Conservation (phyloP, 2,329 filamentous ascomycete species). For the Neurospora sp. region DNA sequence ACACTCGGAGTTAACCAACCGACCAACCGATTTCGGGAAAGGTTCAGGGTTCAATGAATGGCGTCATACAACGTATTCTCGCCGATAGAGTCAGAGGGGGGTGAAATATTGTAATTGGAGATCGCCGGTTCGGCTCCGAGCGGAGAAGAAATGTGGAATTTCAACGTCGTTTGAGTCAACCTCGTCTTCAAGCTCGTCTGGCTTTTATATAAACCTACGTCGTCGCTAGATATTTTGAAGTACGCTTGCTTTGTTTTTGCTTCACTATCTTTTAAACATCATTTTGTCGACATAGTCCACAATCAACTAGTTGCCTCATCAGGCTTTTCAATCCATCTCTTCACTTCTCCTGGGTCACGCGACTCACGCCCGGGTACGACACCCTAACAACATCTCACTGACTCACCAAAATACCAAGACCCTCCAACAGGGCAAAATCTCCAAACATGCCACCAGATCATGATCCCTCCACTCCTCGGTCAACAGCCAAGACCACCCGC, state of each 20-base stretch:
- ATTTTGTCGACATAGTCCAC: not conserved
- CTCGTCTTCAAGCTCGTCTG: not conserved
- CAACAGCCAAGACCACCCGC: too few relatives aligned
- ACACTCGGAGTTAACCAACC: not conserved
- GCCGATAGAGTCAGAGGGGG: not conserved
- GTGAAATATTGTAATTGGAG: not conserved
- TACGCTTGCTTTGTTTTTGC: not conserved
- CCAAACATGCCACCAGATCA: too few relatives aligned
- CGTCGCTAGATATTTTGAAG: not conserved
- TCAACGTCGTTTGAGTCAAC: not conserved
- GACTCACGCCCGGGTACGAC: not conserved
- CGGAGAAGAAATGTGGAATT: not conserved
- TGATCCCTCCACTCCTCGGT: too few relatives aligned
- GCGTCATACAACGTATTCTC: not conserved
- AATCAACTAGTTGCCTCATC: not conserved
- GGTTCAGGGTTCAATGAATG: not conserved
- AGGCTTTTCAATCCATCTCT: not conserved
- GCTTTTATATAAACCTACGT: not conserved
- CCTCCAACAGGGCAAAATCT: too few relatives aligned
- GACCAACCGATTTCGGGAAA: not conserved
- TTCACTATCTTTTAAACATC: not conserved
- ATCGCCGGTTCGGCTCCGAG: not conserved
- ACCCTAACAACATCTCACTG: not conserved
- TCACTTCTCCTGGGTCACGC: not conserved
- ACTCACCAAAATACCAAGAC: not conserved